Evolutionary conservation across 768 basidiomycete species (phyloP), one percentile per base, ranked within the genome.

Genomic region (Lactarius tabidus): DNA sequence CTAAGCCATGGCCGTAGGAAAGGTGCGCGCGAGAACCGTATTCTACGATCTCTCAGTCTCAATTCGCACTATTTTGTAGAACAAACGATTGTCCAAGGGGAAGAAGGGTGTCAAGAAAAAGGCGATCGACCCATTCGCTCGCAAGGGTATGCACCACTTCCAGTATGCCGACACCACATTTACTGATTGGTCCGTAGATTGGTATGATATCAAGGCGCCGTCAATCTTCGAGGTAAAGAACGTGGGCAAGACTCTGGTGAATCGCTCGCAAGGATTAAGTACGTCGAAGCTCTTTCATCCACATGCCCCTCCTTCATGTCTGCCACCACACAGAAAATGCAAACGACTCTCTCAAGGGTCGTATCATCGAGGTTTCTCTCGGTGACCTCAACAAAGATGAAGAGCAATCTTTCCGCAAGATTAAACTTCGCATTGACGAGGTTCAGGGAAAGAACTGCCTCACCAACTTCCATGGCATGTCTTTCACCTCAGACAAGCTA

Each of bases 51-150:
- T 26, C 36, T 35, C 41, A 31, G 61, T 52, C 58, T 52, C 28
- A 43, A n/a, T 31, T 51, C 17, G 54, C 39, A n/a, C 58, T 26
- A 28, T 52, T 57, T 18, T 12, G 28, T 63, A 98, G 93, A 98
- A 98, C 83, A 99, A 99, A 82, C 89, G 94, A 77, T 86, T 95
- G 72, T 95, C 94, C 57, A 97, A 97, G 83, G 94, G 94, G 74
- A 95, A 95, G 86, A 95, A 95, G 84, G 94, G 93, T 77, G 89
- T 98, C 84, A 99, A 99, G 94, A 99, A 98, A 84, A 97, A 98
- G 89, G 95, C 97, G 77, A 94, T 99, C 69, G 97, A 99, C 85
- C 95, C 97, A 70, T 97, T 99, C 90, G 89, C 96, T 71, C 89
- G 97, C 84, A 99, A 99, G 82, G 96, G 96, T 95, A 72, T 66